These are phyloP conservation scores for Pisolithus microcarpus DNA, from an alignment of 768 basidiomycete genomes.

Conservation along the genomic window DNA sequence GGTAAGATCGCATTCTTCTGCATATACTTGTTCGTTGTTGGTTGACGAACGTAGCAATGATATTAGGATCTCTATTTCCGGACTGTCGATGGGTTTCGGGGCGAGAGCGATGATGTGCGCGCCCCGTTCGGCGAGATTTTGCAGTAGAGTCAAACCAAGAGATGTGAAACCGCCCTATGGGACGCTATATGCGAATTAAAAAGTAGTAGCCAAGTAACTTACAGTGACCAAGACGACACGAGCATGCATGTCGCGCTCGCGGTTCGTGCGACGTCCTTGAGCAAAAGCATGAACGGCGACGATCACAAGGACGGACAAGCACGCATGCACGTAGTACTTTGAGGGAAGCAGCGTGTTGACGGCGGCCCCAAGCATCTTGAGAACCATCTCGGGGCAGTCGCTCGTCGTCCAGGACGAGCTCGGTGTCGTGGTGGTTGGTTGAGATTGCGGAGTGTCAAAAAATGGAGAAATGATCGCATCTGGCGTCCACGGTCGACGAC, in stretches of 20 bases:
- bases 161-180: constrained; percentile 69
- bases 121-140: constrained; percentile 62
- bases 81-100: constrained; percentile 42
- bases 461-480: too few species aligned
- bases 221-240: constrained; percentile 68
- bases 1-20: constrained; percentile 68
- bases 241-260: constrained; percentile 72
- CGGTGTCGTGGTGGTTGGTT: not conserved
- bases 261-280: constrained; percentile 61
- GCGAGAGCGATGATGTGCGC: constrained; percentile 76
- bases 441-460: not conserved
- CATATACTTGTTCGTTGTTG: constrained; percentile 70
- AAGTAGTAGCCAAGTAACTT: constrained; percentile 13
- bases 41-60: constrained; percentile 60
- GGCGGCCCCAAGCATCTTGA: constrained; percentile 38
- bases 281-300: constrained; percentile 51
- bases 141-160: constrained; percentile 59
- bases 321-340: constrained; percentile 50
- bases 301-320: constrained; percentile 36
- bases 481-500: too few species aligned
- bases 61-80: constrained; percentile 52
- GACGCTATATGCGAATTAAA: not conserved
- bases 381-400: constrained; percentile 38
- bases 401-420: not conserved
- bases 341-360: constrained; percentile 43